phyloP scores from a whole-genome alignment of 1,139 yeast species.

The Petasospora fabianii region DNA sequence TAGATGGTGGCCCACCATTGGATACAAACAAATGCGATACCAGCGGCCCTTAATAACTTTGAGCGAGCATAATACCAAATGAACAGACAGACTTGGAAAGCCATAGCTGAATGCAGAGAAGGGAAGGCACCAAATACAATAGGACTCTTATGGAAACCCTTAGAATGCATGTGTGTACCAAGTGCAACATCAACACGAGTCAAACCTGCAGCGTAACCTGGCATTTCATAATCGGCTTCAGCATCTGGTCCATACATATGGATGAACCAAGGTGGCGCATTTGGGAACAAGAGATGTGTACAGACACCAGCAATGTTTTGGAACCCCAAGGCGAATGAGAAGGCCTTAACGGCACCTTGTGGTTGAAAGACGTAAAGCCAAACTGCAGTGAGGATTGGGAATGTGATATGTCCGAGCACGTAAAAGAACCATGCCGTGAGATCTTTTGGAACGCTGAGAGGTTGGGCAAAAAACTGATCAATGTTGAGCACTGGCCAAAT shows the following conservation, averaged over 20 bases:
- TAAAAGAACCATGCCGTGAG: constrained; percentile 57
- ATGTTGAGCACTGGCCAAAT: constrained; percentile 27
- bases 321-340: constrained; percentile 49
- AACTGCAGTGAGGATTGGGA: constrained; percentile 59
- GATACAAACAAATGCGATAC: constrained; percentile 40
- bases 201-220: constrained; percentile 69
- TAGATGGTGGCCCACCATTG: constrained; percentile 81
- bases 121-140: constrained; percentile 73
- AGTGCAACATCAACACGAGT: constrained; percentile 59
- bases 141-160: constrained; percentile 64
- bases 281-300: constrained; percentile 59
- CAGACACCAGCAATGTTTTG: constrained; percentile 59
- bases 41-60: constrained; percentile 33
- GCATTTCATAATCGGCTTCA: constrained; percentile 52
- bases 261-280: constrained; percentile 72
- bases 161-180: constrained; percentile 58
- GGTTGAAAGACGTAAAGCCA: constrained; percentile 66
- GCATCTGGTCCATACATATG: constrained; percentile 55
- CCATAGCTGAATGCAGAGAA: constrained; percentile 63
- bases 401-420: constrained; percentile 55
- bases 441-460: constrained; percentile 41
- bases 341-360: constrained; percentile 54
- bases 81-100: constrained; percentile 48
- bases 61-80: constrained; percentile 40
- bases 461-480: constrained; percentile 19